Evolutionary conservation across 805 yeast genomes (phyloP), one percentile per base, ranked within the genome.

Genomic region (Schwanniomyces pseudopolymorphus): DNA sequence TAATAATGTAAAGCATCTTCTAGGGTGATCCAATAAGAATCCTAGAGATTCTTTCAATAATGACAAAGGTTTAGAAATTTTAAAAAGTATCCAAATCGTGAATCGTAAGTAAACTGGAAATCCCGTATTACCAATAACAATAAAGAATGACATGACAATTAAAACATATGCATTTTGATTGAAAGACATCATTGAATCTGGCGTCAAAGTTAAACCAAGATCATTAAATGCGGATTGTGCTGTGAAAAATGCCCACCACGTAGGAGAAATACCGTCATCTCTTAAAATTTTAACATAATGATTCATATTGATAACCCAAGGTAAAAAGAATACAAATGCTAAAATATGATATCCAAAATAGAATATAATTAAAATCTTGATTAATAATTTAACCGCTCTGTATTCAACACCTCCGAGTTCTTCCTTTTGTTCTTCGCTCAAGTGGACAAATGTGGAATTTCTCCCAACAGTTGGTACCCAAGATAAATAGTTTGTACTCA

Each of bases 351-450:
- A 83, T 0, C 96, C 96, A 46, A 90, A 51, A 57, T 88, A 90
- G 59, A 88, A 94, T 5, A 64, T 48, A 0, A 81, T 60, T 11
- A 92, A 66, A 39, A 92, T 78, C 52, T 79, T 78, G 47, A 86
- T 81, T 46, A 94, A 69, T 8, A 90, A 69, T 59, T 89, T 89
- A 47, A 88, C 77, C 0, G 99, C 89, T 38, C 97, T 78, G 62
- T 94, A 94, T 60, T 94, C 99, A 13, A 94, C 97, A 42, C 99
- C 99, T 33, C 99, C 99, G 33, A 94, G 69, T 63, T 94, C 99
- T 48, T 87, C 95, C 58, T 89, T 90, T 63, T 94, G 98, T 20
- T 78, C 84, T 31, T 83, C 88, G 2, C 89, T 81, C 37, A 94
- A 65, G 13, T 86, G 86, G 2, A 89, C 86, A 72, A 94, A 94